Base-by-base conservation (phyloP, 495 filamentous ascomycete species). In the Cercophora newfieldiana region DNA sequence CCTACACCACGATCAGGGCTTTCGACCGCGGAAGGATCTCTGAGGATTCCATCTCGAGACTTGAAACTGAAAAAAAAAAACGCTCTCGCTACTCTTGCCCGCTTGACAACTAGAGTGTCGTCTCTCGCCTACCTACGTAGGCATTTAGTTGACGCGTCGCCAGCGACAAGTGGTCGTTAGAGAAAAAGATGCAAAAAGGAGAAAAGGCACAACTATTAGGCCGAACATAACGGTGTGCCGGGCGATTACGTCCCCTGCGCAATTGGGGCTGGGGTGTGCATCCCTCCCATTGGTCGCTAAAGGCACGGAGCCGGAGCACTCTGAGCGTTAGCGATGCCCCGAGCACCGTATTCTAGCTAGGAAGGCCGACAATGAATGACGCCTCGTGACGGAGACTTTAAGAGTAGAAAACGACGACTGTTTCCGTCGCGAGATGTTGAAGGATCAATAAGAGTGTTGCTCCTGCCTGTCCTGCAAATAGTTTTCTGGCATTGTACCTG, bases 171-270 rank as follows among this genome's bases (percentile, higher is more conserved):
- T 2, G 10, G 37, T 44, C 12, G 37, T 14, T 8, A 5, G 37
- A 33, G 30, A 33, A 44, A 44, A 44, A 44, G 37, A 33, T 33
- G 22, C 6, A n/a, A 56, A 56, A 28, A 30, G 51, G 33, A n/a
- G n/a, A n/a, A 26, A 66, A 56, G 65, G 65, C 18, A 24, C 65
- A 66, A 66, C 33, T 30, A 61, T 62, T 59, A 16, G 31, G 48
- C 65, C 65, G 65, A 28, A 22, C 55, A 57, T 30, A 3, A 30
- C 19, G 26, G 55, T 21, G 16, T 18, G 28, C 12, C 55, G 19
- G n/a, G 18, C 26, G 16, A 57, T 7, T 29, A 57, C 30, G 55
- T 57, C 55, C 10, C 10, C 10, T 2, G 37, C 37, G 37, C 37
- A 6, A 44, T 44, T 44, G 37, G 18, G 37, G 10, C 37, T 14